Conservation (phyloP, 352 stramenopile species). For the Elongisporangium anandrum region DNA sequence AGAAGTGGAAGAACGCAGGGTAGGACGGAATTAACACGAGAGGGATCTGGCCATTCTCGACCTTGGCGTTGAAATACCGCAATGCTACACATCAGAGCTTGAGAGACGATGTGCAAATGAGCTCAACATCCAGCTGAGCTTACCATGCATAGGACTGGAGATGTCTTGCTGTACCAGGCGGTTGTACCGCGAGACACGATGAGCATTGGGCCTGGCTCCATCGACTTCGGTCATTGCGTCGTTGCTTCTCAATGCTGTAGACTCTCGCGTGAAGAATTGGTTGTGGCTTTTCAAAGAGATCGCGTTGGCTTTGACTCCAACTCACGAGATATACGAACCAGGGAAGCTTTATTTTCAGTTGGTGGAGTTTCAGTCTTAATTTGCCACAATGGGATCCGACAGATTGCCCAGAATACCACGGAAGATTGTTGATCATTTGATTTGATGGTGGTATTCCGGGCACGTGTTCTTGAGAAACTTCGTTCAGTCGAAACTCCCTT, state of each 20-base stretch:
- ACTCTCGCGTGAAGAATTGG: no score
- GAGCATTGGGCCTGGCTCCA: not conserved
- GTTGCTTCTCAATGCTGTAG: not conserved
- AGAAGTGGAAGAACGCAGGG: constrained; percentile 43
- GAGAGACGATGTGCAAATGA: not conserved
- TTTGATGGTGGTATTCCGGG: no score
- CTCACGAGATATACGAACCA: no score
- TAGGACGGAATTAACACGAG: constrained; percentile 62
- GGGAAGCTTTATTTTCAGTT: no score
- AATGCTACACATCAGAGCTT: no score
- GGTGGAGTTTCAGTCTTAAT: no score
- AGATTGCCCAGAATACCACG: no score
- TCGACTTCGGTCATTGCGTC: not conserved
- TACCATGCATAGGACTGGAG: constrained; percentile 41
- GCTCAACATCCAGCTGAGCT: not conserved
- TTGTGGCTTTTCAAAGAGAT: no score
- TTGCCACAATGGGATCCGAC: no score
- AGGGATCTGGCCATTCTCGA: constrained; percentile 48
- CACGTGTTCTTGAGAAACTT: not conserved
- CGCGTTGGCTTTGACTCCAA: no score
- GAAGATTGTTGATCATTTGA: no score
- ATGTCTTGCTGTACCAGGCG: constrained; percentile 55
- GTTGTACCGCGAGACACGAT: constrained; percentile 19
- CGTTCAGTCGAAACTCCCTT: not conserved
- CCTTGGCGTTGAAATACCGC: constrained; percentile 53